Conservation (phyloP, 805 yeast species). For the Lipomyces kockii region DNA sequence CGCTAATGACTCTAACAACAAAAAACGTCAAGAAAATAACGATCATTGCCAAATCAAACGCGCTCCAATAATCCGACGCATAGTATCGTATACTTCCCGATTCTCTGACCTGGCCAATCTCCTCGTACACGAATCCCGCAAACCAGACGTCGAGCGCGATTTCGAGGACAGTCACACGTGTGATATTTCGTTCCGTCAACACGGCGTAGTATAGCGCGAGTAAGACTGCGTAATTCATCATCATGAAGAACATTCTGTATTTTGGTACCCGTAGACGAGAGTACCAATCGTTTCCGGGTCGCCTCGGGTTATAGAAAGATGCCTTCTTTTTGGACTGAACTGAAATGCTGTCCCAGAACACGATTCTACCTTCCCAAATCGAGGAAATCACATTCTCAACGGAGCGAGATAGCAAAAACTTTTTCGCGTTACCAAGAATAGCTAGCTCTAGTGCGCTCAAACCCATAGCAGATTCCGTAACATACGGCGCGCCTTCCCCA, state of each 20-base stretch:
- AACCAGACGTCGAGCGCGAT: slow-evolving; percentile 80
- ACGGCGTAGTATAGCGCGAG: slow-evolving; percentile 41
- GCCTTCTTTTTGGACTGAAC: slow-evolving; percentile 40
- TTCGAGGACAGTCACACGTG: slow-evolving; percentile 37
- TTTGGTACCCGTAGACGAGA: slow-evolving; percentile 45
- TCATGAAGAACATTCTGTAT: slow-evolving; percentile 42
- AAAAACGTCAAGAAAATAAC: slow-evolving; percentile 38
- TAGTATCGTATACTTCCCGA: slow-evolving; percentile 41
- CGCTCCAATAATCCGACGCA: slow-evolving; percentile 42
- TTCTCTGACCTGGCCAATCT: slow-evolving; percentile 59
- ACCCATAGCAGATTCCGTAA: slow-evolving; percentile 38
- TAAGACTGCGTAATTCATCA: slow-evolving; percentile 41
- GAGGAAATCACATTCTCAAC: slow-evolving; percentile 41
- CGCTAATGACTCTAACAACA: slow-evolving; percentile 30
- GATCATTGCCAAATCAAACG: slow-evolving; percentile 42
- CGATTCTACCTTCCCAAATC: slow-evolving; percentile 45
- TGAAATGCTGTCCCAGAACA: slow-evolving; percentile 44
- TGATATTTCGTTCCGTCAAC: slow-evolving; percentile 33
- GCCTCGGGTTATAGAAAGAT: slow-evolving; percentile 34
- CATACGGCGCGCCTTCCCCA: slow-evolving; percentile 28
- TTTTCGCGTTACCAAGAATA: slow-evolving; percentile 40
- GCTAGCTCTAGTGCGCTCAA: slow-evolving; percentile 41
- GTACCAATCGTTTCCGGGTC: slow-evolving; percentile 37
- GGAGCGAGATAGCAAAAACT: slow-evolving; percentile 41
- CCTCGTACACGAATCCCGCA: slow-evolving; percentile 87